Conservation (phyloP, 495 filamentous ascomycete species). For the Penicillium atrosanguineum region DNA sequence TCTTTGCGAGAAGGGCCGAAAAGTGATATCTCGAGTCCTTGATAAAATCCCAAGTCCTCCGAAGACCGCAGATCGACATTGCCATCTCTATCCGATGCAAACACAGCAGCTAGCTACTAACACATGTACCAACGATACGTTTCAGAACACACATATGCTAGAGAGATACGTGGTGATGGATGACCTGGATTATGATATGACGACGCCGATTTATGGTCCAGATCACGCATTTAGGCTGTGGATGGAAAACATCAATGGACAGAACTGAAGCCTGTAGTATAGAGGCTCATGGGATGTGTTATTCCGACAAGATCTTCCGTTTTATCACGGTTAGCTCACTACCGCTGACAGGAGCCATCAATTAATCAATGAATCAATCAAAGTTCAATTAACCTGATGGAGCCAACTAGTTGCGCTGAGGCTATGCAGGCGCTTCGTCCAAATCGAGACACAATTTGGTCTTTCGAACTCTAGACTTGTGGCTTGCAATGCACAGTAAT, state of each 20-base stretch:
- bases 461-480: too few species aligned
- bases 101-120: background rate
- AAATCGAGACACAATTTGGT: too few species aligned
- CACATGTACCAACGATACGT: background rate
- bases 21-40: background rate
- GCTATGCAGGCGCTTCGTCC: too few species aligned
- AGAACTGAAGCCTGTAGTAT: background rate
- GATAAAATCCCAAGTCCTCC: conserved; percentile 1
- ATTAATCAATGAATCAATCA: background rate
- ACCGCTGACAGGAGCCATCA: too few species aligned
- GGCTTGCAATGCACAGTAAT: too few species aligned
- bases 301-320: too few species aligned
- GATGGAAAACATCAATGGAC: background rate
- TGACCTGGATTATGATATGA: background rate
- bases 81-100: background rate
- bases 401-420: too few species aligned
- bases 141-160: background rate
- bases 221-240: conserved; percentile 3
- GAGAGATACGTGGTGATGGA: background rate
- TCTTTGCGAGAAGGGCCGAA: conserved; percentile 2
- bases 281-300: too few species aligned
- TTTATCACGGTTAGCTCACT: too few species aligned
- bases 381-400: too few species aligned
- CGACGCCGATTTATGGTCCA: background rate
- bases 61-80: background rate